A percentile compares a stretch with the other conserved stretches of the same genome.
Conservation (phyloP, 306 rosid species). For the Vicia villosa region DNA sequence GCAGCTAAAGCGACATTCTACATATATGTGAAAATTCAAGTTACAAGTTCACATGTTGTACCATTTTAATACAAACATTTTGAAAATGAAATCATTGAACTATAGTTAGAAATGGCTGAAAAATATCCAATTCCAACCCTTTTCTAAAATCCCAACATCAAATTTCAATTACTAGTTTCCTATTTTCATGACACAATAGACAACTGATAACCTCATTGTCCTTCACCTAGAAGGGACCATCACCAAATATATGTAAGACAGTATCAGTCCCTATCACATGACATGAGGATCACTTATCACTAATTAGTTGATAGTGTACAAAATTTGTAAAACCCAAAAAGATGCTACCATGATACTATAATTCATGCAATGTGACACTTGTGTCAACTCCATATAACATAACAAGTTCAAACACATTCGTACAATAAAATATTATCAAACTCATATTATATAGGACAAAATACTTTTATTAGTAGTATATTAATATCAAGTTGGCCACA, state of each 20-base stretch:
- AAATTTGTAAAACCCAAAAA: neutral
- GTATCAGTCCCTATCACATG: neutral
- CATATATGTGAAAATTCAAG: too few species aligned
- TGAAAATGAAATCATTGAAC: neutral
- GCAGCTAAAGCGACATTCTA: too few species aligned
- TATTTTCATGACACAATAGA: neutral
- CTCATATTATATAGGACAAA: neutral
- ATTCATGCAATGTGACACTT: constrained; percentile 2
- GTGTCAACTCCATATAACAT: neutral
- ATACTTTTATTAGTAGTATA: too few species aligned
- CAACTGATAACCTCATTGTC: neutral
- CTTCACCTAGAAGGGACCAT: constrained; percentile 14
- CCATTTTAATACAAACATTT: neutral
- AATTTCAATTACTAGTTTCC: neutral
- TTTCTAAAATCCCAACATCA: neutral
- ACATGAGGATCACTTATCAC: neutral
- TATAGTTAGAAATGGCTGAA: neutral
- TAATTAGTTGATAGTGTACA: neutral
- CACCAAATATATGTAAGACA: neutral
- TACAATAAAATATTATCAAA: neutral
- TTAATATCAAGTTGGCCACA: too few species aligned
- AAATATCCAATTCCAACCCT: neutral
- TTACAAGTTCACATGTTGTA: too few species aligned
- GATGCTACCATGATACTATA: neutral
- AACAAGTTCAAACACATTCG: neutral